These are phyloP conservation scores for Metschnikowia lochheadii DNA, from an alignment of 805 yeast species.

Conservation along the genomic window DNA sequence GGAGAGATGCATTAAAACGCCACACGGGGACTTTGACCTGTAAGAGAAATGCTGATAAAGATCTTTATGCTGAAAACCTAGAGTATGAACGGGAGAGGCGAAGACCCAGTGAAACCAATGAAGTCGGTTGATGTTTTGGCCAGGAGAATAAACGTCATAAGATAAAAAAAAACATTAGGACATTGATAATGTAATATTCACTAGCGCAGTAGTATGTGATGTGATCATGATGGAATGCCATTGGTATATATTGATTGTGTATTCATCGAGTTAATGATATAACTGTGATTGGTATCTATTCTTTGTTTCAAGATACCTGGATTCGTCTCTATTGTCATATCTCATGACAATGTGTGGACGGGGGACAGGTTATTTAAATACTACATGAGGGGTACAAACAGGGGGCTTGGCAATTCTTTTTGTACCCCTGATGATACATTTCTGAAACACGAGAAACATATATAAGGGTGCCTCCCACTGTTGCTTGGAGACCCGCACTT, in stretches of 20 bases:
- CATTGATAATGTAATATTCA: background rate
- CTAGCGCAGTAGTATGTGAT: too few species aligned
- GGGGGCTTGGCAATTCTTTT: background rate
- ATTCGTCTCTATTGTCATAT: background rate
- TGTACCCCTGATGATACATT: background rate
- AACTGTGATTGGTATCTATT: too few species aligned
- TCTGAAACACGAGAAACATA: background rate
- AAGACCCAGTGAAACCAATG: background rate
- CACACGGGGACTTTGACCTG: slow-evolving; percentile 75
- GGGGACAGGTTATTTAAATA: background rate
- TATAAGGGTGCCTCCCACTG: background rate
- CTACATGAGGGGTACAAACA: background rate
- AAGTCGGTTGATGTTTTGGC: background rate
- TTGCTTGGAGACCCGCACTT: background rate
- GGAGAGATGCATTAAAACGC: slow-evolving; percentile 77
- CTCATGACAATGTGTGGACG: background rate
- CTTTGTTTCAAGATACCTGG: too few species aligned
- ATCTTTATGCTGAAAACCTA: slow-evolving; percentile 33
- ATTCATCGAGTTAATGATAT: too few species aligned
- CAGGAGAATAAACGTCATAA: too few species aligned
- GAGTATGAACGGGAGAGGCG: slow-evolving; percentile 11
- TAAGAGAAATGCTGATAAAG: slow-evolving; percentile 61
- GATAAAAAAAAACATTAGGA: too few species aligned
- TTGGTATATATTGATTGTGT: too few species aligned
- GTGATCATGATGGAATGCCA: too few species aligned